Evolutionary conservation across 1,284 basidiomycete genomes (phyloP), one percentile per base, ranked within the genome.

Genomic region (Ustilago bromivora): DNA sequence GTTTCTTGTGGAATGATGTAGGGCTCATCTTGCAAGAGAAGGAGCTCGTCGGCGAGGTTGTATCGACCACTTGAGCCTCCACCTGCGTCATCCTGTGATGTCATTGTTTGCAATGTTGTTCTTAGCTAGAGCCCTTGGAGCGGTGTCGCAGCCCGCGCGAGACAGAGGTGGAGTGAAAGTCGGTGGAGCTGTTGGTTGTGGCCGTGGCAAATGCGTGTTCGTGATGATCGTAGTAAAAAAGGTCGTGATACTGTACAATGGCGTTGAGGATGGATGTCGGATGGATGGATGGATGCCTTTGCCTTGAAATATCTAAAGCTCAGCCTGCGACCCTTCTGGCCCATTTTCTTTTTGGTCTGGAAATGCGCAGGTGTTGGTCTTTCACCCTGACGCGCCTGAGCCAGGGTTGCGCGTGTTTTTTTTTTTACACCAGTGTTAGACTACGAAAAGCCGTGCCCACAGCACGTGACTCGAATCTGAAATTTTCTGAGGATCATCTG

Each of bases 41-140:
- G 66, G 32, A 85, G 72, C 73, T 80, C 81, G 62, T 84, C 82
- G 28, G 74, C 80, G 35, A 85, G 80, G 43, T 76, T 76, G 66
- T 76, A 85, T 41, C 59, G 51, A 49, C 57, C 57, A 52, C 35
- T 63, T 17, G 66, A 66, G 35, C 40, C 58, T 17, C 36, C 55
- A 17, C 56, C 64, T n/a, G 61, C 56, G 12, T 54, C 43, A 28
- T 51, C 1, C 15, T 51, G 49, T 52, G 59, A 65, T 31, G 71
- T 49, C 69, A 71, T 71, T 17, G 38, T 66, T 56, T 36, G 35
- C 41, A 19, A 51, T 36, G 52, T 8, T 31, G 12, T 7, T 51
- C 41, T 17, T 17, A 46, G 10, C 15, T 17, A 19, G 41, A 46
- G 41, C 36, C 10, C 13, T 38, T 38, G 38, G 3, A 46, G 28